Conservation (phyloP, 2,329 filamentous ascomycete species). For the Blastomyces silverae region DNA sequence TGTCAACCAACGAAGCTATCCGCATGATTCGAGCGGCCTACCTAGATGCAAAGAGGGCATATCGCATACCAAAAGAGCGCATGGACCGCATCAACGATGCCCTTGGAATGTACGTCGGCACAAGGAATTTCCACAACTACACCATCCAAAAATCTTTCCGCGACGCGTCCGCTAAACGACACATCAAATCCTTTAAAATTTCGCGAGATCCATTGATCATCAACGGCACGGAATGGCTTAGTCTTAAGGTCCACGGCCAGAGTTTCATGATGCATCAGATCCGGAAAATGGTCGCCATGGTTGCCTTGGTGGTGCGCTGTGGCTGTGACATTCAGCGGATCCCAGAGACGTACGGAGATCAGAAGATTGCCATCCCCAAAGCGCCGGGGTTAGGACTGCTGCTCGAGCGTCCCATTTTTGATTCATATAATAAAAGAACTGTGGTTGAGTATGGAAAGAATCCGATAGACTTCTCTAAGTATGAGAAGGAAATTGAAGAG, state of each 20-base stretch:
- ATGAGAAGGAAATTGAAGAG: constrained; percentile 68
- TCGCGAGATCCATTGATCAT: constrained; percentile 72
- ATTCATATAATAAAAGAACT: constrained; percentile 74
- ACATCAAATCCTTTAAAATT: constrained; percentile 86
- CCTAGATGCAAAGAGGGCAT: constrained; percentile 71
- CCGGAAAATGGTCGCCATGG: constrained; percentile 97
- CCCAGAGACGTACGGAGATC: constrained; percentile 61
- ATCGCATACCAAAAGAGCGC: constrained; percentile 68
- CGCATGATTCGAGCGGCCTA: constrained; percentile 76
- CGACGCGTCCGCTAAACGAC: constrained; percentile 78
- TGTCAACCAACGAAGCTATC: constrained; percentile 56
- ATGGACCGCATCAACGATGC: constrained; percentile 68
- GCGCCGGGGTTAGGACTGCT: constrained; percentile 82
- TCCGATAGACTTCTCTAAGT: constrained; percentile 70
- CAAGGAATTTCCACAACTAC: constrained; percentile 94
- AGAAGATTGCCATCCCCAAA: constrained; percentile 83
- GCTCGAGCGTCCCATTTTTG: constrained; percentile 85
- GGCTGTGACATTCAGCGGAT: constrained; percentile 69
- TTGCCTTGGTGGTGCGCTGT: constrained; percentile 72
- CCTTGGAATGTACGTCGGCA: constrained; percentile 71
- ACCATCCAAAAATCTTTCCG: constrained; percentile 77
- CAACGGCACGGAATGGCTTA: constrained; percentile 89
- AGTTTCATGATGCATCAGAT: constrained; percentile 99
- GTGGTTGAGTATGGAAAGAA: constrained; percentile 57
- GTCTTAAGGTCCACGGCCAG: constrained; percentile 91